Conservation (phyloP, 306 rosid species). For the Prunus mongolica region DNA sequence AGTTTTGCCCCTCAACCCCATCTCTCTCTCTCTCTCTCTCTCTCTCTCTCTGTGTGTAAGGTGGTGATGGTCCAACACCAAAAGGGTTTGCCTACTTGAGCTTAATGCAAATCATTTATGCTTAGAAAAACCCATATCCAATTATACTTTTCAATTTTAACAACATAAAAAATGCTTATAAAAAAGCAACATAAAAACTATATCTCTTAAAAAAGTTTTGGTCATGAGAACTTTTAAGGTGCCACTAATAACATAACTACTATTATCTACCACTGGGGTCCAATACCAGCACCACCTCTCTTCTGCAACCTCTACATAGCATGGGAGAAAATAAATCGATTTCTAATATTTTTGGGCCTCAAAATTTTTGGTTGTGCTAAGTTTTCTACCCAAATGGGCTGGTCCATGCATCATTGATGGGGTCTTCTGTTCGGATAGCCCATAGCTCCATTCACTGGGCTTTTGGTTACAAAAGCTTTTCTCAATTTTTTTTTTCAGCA, state of each 20-base stretch:
- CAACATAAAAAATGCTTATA: neutral
- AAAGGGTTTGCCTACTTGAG: neutral
- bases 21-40: conserved; percentile 17
- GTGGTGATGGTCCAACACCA: conserved; percentile 16
- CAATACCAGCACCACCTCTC: neutral
- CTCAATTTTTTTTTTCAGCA: too few species aligned
- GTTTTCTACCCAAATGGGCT: neutral
- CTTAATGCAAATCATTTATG: neutral
- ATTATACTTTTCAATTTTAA: neutral
- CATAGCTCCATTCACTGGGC: too few species aligned
- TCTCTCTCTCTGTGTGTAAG: neutral
- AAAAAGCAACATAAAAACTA: neutral
- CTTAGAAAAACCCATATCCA: neutral
- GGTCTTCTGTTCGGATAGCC: too few species aligned
- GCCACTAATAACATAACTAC: neutral
- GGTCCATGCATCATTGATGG: neutral
- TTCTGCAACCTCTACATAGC: neutral
- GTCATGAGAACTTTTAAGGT: neutral
- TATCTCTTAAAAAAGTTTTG: neutral
- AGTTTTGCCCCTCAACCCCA: neutral
- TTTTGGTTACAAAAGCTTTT: too few species aligned
- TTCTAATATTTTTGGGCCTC: neutral
- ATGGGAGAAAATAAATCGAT: neutral
- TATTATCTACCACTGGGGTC: neutral
- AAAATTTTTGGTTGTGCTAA: neutral